A percentile compares a stretch with the other conserved stretches of the same genome.
Conservation (phyloP, 2,329 filamentous ascomycete species). For the Ophiostoma triangulosporum region DNA sequence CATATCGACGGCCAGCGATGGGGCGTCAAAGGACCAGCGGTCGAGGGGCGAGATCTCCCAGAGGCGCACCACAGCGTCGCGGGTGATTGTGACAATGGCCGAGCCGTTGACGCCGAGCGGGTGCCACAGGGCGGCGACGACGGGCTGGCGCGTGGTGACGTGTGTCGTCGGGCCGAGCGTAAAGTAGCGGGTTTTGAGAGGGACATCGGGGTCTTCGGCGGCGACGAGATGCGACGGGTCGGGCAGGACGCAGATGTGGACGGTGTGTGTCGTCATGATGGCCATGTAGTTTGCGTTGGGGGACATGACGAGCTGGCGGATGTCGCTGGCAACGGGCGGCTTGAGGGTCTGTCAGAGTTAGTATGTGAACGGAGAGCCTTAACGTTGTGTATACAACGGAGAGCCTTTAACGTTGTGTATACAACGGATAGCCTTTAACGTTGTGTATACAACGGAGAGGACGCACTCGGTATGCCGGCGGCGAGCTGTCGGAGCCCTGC, state of each 20-base stretch:
- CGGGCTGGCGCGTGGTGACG: conserved; percentile 68
- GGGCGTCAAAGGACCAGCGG: conserved; percentile 74
- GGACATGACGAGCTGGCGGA: conserved; percentile 74
- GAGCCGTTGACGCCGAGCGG: conserved; percentile 71
- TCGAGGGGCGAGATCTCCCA: conserved; percentile 84
- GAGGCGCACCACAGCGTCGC: conserved; percentile 73
- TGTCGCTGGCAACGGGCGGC: conserved; percentile 65
- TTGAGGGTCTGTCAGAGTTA: conserved; percentile 48
- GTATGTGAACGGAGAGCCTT: neutral
- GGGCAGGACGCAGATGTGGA: conserved; percentile 77
- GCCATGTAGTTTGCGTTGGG: conserved; percentile 72
- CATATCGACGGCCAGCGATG: conserved; percentile 72
- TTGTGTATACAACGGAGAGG: neutral
- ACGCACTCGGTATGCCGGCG: conserved; percentile 33
- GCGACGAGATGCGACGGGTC: conserved; percentile 63
- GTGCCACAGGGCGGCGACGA: conserved; percentile 82
- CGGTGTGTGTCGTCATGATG: conserved; percentile 73
- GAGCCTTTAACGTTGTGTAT: too few species aligned
- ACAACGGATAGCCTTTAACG: neutral
- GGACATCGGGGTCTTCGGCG: conserved; percentile 46
- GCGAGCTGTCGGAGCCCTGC: conserved; percentile 11
- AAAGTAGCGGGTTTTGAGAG: conserved; percentile 71
- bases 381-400: neutral
- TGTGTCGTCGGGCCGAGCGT: conserved; percentile 88
- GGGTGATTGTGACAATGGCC: conserved; percentile 77